Base-by-base conservation (phyloP, 257 asterid species). In the Solanum arcanum region DNA sequence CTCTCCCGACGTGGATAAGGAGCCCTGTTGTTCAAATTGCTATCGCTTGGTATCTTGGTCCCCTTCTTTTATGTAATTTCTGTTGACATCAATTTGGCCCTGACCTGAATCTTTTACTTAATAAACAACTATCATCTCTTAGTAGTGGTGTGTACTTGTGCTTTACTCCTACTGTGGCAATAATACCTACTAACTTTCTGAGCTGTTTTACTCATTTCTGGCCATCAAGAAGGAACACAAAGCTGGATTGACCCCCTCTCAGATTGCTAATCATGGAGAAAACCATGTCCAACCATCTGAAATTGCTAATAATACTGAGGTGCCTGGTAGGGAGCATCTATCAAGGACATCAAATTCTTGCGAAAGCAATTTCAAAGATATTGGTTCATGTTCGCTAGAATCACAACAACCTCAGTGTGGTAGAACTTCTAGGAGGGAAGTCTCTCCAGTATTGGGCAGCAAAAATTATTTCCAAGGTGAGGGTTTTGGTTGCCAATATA, bases 11-110 rank as follows among this genome's bases (percentile, higher is more conserved):
- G 92, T 56, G 75, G 98, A 91, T 72, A 91, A 89, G 91, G 94
- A 91, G 83, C 94, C 98, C 66, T 97, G 99, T 91, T 96, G 96
- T 84, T 91, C 94, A 83, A 90, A 92, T 85, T 97, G 99, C 91
- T 92, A 93, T 83, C 93, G 91, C 74, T 88, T 90, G 97, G 99
- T 97, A 93, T 87, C 27, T 75, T 27, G 5, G 56, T 35, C 83
- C 87, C 81, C 21, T 15, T 76, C 29, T 85, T 42, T 31, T 85
- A 35, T 52, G 86, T 68, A 87, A 49, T 46, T 85, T 84, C 86
- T 37, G 39, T 68, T 68, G 81, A 87, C 69, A 25, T 80, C 25
- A 47, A 5, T 80, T 49, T 80, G 9, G 42, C 18, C 42, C 85
- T 46, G 64, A 44, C 41, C 11, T 47, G 85, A 47, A 80, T 80